Conservation (phyloP, 176 grass and related monocot genomes). For the Triticum urartu region DNA sequence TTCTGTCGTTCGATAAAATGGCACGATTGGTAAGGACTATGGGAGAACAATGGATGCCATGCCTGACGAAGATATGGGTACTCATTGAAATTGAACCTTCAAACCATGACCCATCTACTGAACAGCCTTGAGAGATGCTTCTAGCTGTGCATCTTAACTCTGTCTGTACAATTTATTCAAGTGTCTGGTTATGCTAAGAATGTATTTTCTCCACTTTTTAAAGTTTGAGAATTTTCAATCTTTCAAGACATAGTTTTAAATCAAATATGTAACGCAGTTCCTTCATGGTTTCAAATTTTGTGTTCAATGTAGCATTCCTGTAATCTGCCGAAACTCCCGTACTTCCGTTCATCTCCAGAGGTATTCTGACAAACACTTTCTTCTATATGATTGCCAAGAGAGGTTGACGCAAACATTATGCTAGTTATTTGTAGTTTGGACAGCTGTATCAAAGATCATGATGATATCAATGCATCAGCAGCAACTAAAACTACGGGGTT, state of each 20-base stretch:
- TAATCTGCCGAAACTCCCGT: not conserved
- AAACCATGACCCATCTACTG: slow-evolving; percentile 10
- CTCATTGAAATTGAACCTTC: slow-evolving; percentile 11
- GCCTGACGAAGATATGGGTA: slow-evolving; percentile 19
- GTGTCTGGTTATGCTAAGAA: not conserved
- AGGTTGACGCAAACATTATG: not conserved
- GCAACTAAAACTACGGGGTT: not conserved
- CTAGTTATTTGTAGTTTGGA: not conserved
- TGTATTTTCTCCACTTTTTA: not conserved
- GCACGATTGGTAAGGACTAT: not conserved
- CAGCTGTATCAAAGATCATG: not conserved
- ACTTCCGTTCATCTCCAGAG: not conserved
- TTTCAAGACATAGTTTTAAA: not conserved
- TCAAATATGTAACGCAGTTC: not conserved
- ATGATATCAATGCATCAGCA: not conserved
- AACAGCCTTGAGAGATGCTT: slow-evolving; percentile 14
- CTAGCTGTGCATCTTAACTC: not conserved
- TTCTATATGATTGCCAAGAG: not conserved
- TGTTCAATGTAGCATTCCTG: not conserved
- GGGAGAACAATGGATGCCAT: slow-evolving; percentile 25
- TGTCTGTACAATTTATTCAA: not conserved
- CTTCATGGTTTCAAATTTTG: not conserved
- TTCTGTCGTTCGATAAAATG: slow-evolving; percentile 34
- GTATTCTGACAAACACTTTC: not conserved
- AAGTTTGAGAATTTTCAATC: not conserved